Base-by-base conservation (phyloP, 163 green algal genomes). In the Scenedesmus sp. region DNA sequence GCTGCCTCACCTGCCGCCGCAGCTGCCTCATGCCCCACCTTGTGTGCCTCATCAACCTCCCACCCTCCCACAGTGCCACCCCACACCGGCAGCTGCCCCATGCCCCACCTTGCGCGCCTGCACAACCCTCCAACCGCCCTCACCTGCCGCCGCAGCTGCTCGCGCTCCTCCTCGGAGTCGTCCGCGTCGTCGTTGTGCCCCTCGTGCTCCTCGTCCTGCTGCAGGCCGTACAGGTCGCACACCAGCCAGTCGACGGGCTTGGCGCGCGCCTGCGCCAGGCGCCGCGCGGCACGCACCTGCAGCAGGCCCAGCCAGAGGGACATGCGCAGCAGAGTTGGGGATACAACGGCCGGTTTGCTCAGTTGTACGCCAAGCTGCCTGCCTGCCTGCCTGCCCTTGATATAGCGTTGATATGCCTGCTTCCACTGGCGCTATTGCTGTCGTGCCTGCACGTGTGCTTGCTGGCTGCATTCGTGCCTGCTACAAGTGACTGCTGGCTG, bases 231-330 rank as follows among this genome's bases (percentile, higher is more conserved):
- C 87, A 99, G 88, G 92, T 97, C 96, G 78, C 94, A 93, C 16
- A 96, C 94, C 65, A 99, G 94, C 46, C 97, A 82, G 93, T 99
- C 98, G 13, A 98, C 95, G 10, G 96, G 92, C 91, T 96, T 95
- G 18, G 96, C 93, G 22, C 98, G 94, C 30, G 96, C 96, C 80
- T 98, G 94, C 2, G 59, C 46, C 72, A 98, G 81, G 2, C 97
- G 95, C 72, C 97, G 95, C 42, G 93, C 70, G 1, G 94, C 83
- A 83, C 89, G 89, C 46, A 92, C 89, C 82, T 89, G 89, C 82
- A 78, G 0, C 44, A 0, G 7, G 16, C 46, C 12, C 65, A 82
- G 22, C 42, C 61, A 22, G 40, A 49, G 43, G 0, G 68, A 22
- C 59, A 40, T 5, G 13, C 40, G 16, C 35, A 81, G 72, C 72